These are phyloP conservation scores for Stevia rebaudiana DNA, from an alignment of 140 eudicot genomes.

Conservation along the genomic window DNA sequence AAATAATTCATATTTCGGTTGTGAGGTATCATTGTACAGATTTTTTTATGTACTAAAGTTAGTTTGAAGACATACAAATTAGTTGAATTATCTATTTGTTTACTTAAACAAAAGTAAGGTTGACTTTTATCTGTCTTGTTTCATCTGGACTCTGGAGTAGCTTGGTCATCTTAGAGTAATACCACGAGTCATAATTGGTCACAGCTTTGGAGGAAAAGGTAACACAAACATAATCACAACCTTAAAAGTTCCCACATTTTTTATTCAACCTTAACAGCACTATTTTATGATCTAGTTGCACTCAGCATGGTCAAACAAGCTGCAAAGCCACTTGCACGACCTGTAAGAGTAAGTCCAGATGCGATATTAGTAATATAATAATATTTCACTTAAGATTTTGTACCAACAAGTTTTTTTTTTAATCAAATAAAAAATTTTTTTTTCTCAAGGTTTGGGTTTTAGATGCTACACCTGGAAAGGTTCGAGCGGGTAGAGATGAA, in stretches of 20 bases:
- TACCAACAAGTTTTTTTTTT: neutral
- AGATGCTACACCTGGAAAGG: slow-evolving; percentile 98
- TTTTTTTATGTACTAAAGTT: slow-evolving; percentile 9
- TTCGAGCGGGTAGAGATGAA: slow-evolving; percentile 89
- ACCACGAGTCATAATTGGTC: slow-evolving; percentile 92
- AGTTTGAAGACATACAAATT: neutral
- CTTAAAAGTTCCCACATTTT: slow-evolving; percentile 4
- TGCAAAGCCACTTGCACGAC: slow-evolving; percentile 93
- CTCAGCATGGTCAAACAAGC: slow-evolving; percentile 98
- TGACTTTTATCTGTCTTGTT: slow-evolving; percentile 28
- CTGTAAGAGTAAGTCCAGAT: slow-evolving; percentile 69
- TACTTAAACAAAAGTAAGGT: slow-evolving; percentile 13
- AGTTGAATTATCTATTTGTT: neutral
- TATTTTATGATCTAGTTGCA: slow-evolving; percentile 56
- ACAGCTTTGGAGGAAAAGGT: slow-evolving; percentile 99
- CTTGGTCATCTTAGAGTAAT: slow-evolving; percentile 72
- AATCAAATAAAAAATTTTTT: too few species aligned
- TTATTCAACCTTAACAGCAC: neutral
- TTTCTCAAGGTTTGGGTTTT: slow-evolving; percentile 76
- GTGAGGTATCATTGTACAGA: neutral
- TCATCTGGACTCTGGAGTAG: slow-evolving; percentile 36
- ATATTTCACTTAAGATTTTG: neutral
- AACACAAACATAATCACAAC: slow-evolving; percentile 16
- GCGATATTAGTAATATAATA: neutral
- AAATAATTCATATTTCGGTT: slow-evolving; percentile 1